Evolutionary conservation across 2,329 filamentous ascomycete genomes (phyloP).

Genomic region (Fusarium lyarnte): DNA sequence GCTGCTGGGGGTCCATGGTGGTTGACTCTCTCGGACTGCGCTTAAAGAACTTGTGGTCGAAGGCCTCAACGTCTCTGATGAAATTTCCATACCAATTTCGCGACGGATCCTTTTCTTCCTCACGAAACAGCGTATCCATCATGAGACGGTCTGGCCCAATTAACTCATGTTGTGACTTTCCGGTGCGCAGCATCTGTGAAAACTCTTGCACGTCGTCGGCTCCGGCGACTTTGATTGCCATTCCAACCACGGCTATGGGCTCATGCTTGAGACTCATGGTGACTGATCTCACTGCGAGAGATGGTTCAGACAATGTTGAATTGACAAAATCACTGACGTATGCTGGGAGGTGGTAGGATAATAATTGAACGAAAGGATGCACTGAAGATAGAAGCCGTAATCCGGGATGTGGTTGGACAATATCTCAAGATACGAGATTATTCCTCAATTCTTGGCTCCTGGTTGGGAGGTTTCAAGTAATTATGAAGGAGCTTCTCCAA

Average conservation of each 20-base stretch:
- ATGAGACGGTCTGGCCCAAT: not conserved
- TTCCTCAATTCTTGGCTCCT: rapidly evolving
- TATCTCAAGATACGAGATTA: too few relatives aligned
- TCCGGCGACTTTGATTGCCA: not conserved
- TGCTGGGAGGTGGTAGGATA: too few relatives aligned
- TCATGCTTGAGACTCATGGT: not conserved
- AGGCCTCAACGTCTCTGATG: slow-evolving; percentile 11
- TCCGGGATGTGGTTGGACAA: too few relatives aligned
- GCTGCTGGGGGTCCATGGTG: not conserved
- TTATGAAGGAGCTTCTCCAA: too few relatives aligned
- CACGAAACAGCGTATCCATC: not conserved
- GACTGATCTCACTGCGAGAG: too few relatives aligned
- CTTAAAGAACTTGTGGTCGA: slow-evolving; percentile 45
- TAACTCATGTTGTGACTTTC: not conserved
- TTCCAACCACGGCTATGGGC: not conserved
- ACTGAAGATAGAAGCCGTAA: too few relatives aligned
- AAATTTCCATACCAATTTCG: not conserved
- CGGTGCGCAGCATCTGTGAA: not conserved
- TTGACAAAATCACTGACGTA: not conserved
- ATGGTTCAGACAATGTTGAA: not conserved
- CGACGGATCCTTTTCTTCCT: not conserved
- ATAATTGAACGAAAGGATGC: too few relatives aligned
- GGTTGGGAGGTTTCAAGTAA: too few relatives aligned
- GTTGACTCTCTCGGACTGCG: not conserved
- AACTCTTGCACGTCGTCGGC: not conserved